Percentiles rank a stretch among this genome's conserved stretches.
phyloP scores from a whole-genome alignment of 2,329 filamentous ascomycete species.

The Aureobasidium uvarum region DNA sequence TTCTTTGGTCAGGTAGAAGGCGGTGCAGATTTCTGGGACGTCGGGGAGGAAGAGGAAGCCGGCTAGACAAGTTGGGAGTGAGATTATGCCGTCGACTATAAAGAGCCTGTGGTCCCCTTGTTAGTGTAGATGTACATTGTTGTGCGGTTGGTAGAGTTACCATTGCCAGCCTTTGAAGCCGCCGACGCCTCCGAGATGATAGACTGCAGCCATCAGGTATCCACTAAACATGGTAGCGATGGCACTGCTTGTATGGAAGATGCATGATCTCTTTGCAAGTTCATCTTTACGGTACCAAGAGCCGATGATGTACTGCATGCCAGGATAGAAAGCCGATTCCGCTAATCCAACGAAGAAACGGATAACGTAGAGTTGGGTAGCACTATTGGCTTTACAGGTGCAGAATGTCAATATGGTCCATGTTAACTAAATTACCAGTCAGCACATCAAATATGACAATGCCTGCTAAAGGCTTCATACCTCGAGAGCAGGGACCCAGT shows the following conservation, averaged over 20 bases:
- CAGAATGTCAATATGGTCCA: constrained; percentile 53
- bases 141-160: not conserved
- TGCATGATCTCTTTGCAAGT: constrained; percentile 53
- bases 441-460: not conserved
- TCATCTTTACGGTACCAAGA: constrained; percentile 54
- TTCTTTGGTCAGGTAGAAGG: constrained; percentile 49
- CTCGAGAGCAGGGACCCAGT: not conserved
- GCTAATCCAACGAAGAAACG: constrained; percentile 53
- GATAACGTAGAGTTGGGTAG: constrained; percentile 47
- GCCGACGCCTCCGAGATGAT: not conserved
- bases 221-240: constrained; percentile 52
- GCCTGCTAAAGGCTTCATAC: not conserved
- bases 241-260: constrained; percentile 52
- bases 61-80: constrained; percentile 51
- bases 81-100: constrained; percentile 42
- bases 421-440: constrained; percentile 28
- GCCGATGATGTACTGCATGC: constrained; percentile 54
- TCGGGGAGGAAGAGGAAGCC: constrained; percentile 53
- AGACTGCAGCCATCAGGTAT: constrained; percentile 37
- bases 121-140: not conserved
- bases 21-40: constrained; percentile 51
- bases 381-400: not conserved
- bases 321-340: constrained; percentile 54
- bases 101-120: not conserved
- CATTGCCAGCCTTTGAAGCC: not conserved